These are phyloP conservation scores for Suillus occidentalis DNA, from an alignment of 768 basidiomycete genomes.

Conservation along the genomic window DNA sequence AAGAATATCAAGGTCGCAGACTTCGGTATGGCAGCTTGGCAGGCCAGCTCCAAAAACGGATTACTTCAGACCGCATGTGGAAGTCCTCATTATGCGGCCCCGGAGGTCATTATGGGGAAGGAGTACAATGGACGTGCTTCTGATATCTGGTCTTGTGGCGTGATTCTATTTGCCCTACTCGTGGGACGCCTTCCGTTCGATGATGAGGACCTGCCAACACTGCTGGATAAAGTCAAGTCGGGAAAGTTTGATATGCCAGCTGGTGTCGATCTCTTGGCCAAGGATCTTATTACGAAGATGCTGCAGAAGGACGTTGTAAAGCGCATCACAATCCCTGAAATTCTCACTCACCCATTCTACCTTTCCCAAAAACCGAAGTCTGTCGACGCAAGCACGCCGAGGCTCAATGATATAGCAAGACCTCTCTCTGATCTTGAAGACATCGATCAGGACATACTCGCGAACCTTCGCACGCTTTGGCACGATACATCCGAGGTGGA, in stretches of 20 bases:
- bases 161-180: conserved; percentile 89
- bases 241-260: conserved; percentile 75
- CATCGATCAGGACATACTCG: conserved; percentile 88
- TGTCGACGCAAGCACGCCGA: conserved; percentile 46
- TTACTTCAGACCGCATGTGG: conserved; percentile 86
- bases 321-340: conserved; percentile 82
- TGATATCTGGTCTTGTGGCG: conserved; percentile 96
- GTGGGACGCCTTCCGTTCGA: conserved; percentile 91
- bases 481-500: conserved; percentile 73
- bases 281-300: conserved; percentile 80
- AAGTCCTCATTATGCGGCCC: conserved; percentile 93
- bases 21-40: conserved; percentile 98
- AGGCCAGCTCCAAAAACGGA: conserved; percentile 54
- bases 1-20: conserved; percentile 93
- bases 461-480: conserved; percentile 92
- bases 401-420: conserved; percentile 64
- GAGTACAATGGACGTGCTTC: conserved; percentile 85
- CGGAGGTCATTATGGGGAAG: conserved; percentile 83
- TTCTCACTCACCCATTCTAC: conserved; percentile 81
- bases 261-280: conserved; percentile 66
- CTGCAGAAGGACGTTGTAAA: conserved; percentile 69
- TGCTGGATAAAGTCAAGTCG: conserved; percentile 79
- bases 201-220: conserved; percentile 72
- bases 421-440: conserved; percentile 62
- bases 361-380: conserved; percentile 51